Percentiles rank a stretch among this genome's conserved stretches.
Evolutionary conservation across 2,329 filamentous ascomycete genomes (phyloP).

Genomic region (Hirsutella rhossiliensis): DNA sequence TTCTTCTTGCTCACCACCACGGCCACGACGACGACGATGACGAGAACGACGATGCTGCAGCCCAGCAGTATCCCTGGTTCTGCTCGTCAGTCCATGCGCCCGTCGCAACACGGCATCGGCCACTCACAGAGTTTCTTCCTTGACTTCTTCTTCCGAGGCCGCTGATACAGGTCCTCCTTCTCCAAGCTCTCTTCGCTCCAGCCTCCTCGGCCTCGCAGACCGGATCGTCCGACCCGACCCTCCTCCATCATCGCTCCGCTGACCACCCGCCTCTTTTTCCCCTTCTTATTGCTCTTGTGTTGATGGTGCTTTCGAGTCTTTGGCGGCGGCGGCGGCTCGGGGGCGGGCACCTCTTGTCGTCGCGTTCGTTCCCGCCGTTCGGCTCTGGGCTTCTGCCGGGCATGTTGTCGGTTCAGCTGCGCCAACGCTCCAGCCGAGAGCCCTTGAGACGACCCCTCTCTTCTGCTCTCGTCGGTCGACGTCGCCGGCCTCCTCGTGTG

Average conservation of each 20-base stretch:
- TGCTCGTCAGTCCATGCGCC: constrained; percentile 9
- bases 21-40: constrained; percentile 55
- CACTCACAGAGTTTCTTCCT: constrained; percentile 51
- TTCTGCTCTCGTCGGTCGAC: constrained; percentile 20
- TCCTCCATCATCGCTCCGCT: constrained; percentile 61
- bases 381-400: constrained; percentile 33
- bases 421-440: constrained; percentile 48
- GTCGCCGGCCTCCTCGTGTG: constrained; percentile 18
- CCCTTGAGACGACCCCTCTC: constrained; percentile 13
- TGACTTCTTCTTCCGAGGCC: constrained; percentile 30
- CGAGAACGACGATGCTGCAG: constrained; percentile 42
- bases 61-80: constrained; percentile 42
- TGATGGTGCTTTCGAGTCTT: constrained; percentile 18
- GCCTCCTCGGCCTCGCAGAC: constrained; percentile 30
- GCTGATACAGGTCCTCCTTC: constrained; percentile 35
- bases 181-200: constrained; percentile 31
- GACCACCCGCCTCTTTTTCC: constrained; percentile 49
- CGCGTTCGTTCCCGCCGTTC: constrained; percentile 16
- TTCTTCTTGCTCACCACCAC: constrained; percentile 56
- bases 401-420: constrained; percentile 51
- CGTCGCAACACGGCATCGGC: no score
- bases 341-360: constrained; percentile 1
- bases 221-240: constrained; percentile 30
- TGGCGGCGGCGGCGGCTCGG: constrained; percentile 5
- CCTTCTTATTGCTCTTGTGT: constrained; percentile 14